phyloP scores from a whole-genome alignment of 2,329 filamentous ascomycete species.

The Nannizziopsis arthrosporioides region DNA sequence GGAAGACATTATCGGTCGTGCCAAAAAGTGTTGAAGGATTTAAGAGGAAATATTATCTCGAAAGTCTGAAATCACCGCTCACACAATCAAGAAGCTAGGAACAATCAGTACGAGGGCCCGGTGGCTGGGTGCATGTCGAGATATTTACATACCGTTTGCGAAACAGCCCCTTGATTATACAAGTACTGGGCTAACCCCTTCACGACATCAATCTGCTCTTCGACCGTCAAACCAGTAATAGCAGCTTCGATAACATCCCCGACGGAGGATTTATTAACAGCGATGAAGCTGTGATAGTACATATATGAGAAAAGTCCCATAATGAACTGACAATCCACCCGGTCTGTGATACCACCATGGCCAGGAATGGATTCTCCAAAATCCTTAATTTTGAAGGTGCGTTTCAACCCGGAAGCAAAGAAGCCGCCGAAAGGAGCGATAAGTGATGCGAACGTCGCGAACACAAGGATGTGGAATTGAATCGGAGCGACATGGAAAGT shows the following conservation, averaged over 20 bases:
- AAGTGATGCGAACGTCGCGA: conserved; percentile 87
- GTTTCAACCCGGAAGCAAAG: conserved; percentile 94
- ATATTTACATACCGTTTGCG: conserved; percentile 38
- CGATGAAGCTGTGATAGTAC: conserved; percentile 97
- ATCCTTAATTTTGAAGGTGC: conserved; percentile 99
- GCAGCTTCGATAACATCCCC: conserved; percentile 82
- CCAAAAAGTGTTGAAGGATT: conserved; percentile 14
- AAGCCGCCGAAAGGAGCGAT: conserved; percentile 97
- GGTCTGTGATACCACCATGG: conserved; percentile 94
- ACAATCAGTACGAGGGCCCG: conserved; percentile 14
- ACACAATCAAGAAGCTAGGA: conserved; percentile 29
- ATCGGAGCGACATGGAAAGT: conserved; percentile 73
- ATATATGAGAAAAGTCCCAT: conserved; percentile 99
- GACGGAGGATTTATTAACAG: conserved; percentile 70
- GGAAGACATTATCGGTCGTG: background rate
- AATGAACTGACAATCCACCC: conserved; percentile 99
- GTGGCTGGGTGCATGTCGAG: background rate
- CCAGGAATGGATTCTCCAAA: conserved; percentile 97
- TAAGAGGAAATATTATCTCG: conserved; percentile 11
- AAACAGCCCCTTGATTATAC: conserved; percentile 50
- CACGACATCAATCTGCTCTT: conserved; percentile 77
- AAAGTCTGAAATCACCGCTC: conserved; percentile 25
- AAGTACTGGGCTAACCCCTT: conserved; percentile 51
- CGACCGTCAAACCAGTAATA: conserved; percentile 73
- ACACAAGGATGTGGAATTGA: conserved; percentile 81